Base-by-base conservation (phyloP, 148 eudicot species). In the Fagopyrum tataricum region DNA sequence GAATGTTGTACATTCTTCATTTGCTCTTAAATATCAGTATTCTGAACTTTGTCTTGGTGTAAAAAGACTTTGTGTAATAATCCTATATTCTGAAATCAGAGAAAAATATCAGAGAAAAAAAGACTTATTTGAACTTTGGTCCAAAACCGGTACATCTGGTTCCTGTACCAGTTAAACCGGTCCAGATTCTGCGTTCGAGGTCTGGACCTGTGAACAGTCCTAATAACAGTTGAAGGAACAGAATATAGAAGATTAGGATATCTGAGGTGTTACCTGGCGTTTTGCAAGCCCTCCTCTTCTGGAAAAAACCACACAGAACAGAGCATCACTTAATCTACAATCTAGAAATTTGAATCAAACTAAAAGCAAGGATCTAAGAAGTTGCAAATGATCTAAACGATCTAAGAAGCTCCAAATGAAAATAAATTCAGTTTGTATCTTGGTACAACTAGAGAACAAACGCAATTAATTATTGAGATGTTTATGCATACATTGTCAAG, bases 281-380 rank as follows among this genome's bases (percentile, higher is more conserved):
- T 95, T 97, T 73, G 97, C 99, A 44, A 88, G 97, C 82, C 92
- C 97, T 78, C 99, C 97, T 73, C 96, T 86, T 79, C 97, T 97
- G 18, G 97, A 81, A 79, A 95, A 95, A 81, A 92, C 99, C 59
- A 95, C 97, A 20, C 99, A 93, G 67, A 95, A 95, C 12, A 92
- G 89, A 71, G 96, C 99, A 72, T 92, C 18, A 92, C 83, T 10
- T 96, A 92, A 82, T 95, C 96, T 17, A 95, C 92, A 78, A 92
- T 90, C 99, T 95, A 79, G 7, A 77, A 69, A 18, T 49, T 51
- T 7, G 59, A 72, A 64, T 11, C 26, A 74, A 31, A n/a, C 39
- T 51, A 37, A 21, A 37, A 37, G 37, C 2, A 31, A 31, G 1
- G 37, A 31, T 31, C 37, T 31, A 3, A 31, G 37, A 31, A 31